A percentile compares a stretch with the other conserved stretches of the same genome.
Evolutionary conservation across 2,329 filamentous ascomycete species (phyloP).

Genomic region (Trichoderma asperellum): DNA sequence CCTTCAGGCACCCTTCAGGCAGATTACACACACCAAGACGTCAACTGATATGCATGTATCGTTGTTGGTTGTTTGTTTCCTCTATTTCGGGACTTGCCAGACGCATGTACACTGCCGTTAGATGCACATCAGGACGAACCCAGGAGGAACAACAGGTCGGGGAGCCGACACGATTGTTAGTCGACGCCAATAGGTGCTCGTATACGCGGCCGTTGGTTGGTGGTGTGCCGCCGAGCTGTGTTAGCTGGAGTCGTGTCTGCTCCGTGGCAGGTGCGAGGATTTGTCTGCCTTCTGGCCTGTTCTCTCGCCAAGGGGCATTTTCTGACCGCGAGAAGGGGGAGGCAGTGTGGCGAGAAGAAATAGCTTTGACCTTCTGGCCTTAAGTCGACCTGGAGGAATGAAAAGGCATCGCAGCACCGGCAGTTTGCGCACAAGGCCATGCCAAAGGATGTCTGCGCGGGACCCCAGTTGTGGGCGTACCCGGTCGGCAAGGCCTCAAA

Average conservation of each 20-base stretch:
- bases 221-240: conserved; percentile 17
- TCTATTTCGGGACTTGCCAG: conserved; percentile 23
- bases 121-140: conserved; percentile 23
- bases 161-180: conserved; percentile 26
- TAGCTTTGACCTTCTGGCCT: conserved; percentile 37
- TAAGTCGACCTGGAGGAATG: conserved; percentile 29
- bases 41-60: conserved; percentile 29
- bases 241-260: conserved; percentile 26
- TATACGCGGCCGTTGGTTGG: conserved; percentile 25
- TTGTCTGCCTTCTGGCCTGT: conserved; percentile 30
- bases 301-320: conserved; percentile 27
- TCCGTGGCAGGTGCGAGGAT: conserved; percentile 27
- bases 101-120: conserved; percentile 21
- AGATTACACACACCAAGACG: conserved; percentile 27
- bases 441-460: conserved; percentile 37
- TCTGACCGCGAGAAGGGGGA: conserved; percentile 16
- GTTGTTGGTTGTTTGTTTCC: conserved; percentile 31
- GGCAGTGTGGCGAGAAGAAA: conserved; percentile 33
- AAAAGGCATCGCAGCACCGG: conserved; percentile 30
- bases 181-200: conserved; percentile 17
- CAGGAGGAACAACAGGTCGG: conserved; percentile 14
- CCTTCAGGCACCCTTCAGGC: conserved; percentile 6
- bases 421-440: conserved; percentile 35
- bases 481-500: conserved; percentile 27
- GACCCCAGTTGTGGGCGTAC: conserved; percentile 22